Evolutionary conservation across 352 stramenopile species (phyloP), one percentile per base, ranked within the genome.

Genomic region (Phytophthora fragariaefolia): DNA sequence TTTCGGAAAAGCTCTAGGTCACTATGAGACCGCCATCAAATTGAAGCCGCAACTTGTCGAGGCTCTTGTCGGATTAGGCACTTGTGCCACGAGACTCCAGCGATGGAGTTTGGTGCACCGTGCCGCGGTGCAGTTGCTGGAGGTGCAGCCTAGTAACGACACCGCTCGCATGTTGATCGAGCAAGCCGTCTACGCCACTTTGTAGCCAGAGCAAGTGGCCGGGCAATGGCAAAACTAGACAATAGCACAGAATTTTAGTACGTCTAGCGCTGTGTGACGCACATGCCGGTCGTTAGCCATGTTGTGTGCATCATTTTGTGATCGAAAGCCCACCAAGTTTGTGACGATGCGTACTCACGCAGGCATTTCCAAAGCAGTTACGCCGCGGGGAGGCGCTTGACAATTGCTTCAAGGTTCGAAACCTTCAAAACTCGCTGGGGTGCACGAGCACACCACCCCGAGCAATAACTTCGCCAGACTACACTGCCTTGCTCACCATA

Each of bases 21-120:
- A 85, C 54, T 96, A 90, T 58, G 72, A 92, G 49, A 77, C 70
- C 9, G 86, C 87, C 0, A 30, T 92, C 20, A 72, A 87, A 26
- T 69, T 83, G 22, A 96, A 96, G 32, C 83, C 86, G n/a, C 69
- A 83, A 6, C 72, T 95, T 27, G 6, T 93, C 15, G 81, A 93
- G 15, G 88, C 85, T 17, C 66, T 94, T n/a, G 69, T 83, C 4
- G 88, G 88, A 22, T 72, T 96, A 8, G 88, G 83, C 10, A 91
- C 83, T 3, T 93, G 88, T 28, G 88, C 86, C 4, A 87, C 80
- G 22, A 83, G 83, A 40, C 77, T 93, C 8, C 73, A 79, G 32
- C 77, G 74, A 54, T 95, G 86, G 85, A 76, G 73, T 7, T 30
- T 91, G 30, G 86, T 75, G 0, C 84, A 96, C 34, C 62, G 58